Base-by-base conservation (phyloP, 768 basidiomycete genomes). In the Leucosporidium creatinivorum region DNA sequence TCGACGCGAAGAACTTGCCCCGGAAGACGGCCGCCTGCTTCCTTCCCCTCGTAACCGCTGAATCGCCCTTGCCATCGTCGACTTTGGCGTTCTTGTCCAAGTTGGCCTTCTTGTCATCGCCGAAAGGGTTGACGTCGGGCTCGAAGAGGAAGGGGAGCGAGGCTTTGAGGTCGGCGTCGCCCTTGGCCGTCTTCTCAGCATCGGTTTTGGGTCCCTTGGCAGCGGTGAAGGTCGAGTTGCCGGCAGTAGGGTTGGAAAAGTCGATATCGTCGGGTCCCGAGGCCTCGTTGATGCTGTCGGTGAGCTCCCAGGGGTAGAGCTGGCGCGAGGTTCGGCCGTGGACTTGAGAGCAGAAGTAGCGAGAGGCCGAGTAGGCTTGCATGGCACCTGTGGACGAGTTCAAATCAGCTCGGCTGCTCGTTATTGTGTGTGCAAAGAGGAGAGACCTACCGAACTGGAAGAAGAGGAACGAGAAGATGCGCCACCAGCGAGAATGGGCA, bases 81-180 rank as follows among this genome's bases (percentile, higher is more conserved):
- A 44, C 39, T 13, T 44, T 52, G 26, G 51, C 51, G 21, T 44
- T 13, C 39, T 9, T 61, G 18, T 25, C 60, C 19, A 49, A 33
- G 60, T 23, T 18, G 48, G 47, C 36, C 7, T 30, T 30, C 28
- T 23, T 28, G 26, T 19, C 31, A 30, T 17, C 30, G 39, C 13
- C 33, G n/a, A 28, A 44, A 3, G 58, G 44, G 39, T n/a, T 39
- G 44, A 39, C 23, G 13, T 51, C 31, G 44, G 50, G 48, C 10
- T 63, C 62, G 44, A 63, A 63, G 28, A 63, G 55, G 62, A 63
- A 63, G 44, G 62, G 54, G 4, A 63, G n/a, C 18, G 62, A 47
- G 25, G 62, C 62, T 8, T 51, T 23, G 48, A 61, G 47, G 8
- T 51, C 60, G 21, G 51, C 51, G 51, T 23, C 51, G n/a, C 26